Percentiles rank a stretch among this genome's conserved stretches.
Evolutionary conservation across 1,284 basidiomycete genomes (phyloP).

Genomic region (Sphagnurus paluster): DNA sequence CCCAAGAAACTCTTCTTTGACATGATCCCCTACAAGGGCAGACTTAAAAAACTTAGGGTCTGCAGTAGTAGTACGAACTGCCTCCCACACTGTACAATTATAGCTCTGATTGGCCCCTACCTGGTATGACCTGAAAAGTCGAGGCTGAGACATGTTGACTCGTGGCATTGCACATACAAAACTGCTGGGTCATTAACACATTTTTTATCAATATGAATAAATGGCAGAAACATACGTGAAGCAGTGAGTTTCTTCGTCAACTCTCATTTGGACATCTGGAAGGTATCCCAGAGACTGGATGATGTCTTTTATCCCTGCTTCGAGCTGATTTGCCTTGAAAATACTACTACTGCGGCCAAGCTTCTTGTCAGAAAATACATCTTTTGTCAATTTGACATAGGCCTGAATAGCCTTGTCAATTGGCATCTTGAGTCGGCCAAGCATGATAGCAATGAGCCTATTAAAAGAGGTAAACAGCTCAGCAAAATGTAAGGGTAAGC

Average conservation of each 20-base stretch:
- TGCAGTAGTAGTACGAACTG: constrained; percentile 7
- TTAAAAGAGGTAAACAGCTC: too few relatives aligned
- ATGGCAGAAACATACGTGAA: not conserved
- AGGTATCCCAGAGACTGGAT: too few relatives aligned
- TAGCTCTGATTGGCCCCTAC: not conserved
- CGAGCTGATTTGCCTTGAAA: not conserved
- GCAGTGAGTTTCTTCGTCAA: too few relatives aligned
- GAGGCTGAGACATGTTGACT: not conserved
- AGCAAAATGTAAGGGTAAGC: too few relatives aligned
- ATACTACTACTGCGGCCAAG: not conserved
- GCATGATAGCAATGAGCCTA: constrained; percentile 6
- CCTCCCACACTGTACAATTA: not conserved
- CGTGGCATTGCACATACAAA: constrained; percentile 1
- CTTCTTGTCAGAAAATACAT: not conserved
- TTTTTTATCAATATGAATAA: not conserved
- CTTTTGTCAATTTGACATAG: not conserved
- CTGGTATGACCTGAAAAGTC: constrained; percentile 3
- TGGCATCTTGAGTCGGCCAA: constrained; percentile 5
- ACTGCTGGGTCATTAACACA: not conserved
- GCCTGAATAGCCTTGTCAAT: constrained; percentile 1
- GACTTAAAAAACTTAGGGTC: constrained; percentile 1
- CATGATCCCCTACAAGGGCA: not conserved
- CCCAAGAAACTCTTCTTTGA: not conserved
- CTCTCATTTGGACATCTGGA: too few relatives aligned
- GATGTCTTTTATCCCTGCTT: not conserved